Evolutionary conservation across 2,329 filamentous ascomycete genomes (phyloP).

Genomic region (Leptographium wingfieldii): DNA sequence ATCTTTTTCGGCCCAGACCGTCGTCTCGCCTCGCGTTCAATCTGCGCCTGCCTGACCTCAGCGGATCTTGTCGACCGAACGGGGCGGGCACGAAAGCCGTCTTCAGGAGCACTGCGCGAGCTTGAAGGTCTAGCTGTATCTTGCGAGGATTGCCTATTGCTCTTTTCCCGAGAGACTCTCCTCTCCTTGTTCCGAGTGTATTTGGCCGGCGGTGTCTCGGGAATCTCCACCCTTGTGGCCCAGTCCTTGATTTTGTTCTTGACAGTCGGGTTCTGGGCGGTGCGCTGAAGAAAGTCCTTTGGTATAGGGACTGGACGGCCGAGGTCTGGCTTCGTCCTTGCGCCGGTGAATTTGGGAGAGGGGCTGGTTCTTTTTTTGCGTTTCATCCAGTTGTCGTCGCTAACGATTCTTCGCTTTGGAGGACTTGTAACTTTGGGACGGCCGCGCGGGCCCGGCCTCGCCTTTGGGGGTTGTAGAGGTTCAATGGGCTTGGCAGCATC

Average conservation of each 20-base stretch:
- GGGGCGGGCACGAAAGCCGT: conserved; percentile 27
- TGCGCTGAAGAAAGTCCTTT: conserved; percentile 42
- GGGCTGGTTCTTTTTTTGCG: conserved; percentile 36
- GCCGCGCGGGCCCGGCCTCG: conserved; percentile 17
- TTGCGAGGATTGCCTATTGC: conserved; percentile 4
- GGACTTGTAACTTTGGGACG: conserved; percentile 38
- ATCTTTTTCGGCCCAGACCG: background rate
- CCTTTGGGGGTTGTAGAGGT: background rate
- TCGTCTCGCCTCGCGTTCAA: background rate
- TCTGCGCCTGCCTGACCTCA: background rate
- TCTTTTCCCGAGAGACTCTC: conserved; percentile 10
- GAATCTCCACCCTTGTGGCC: conserved; percentile 42
- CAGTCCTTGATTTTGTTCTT: conserved; percentile 50
- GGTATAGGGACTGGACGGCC: conserved; percentile 32
- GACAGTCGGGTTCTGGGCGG: conserved; percentile 40
- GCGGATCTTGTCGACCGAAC: conserved; percentile 8
- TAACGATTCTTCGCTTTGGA: conserved; percentile 85
- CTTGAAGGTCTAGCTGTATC: conserved; percentile 3
- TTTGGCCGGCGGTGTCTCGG: conserved; percentile 21
- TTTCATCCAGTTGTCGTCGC: conserved; percentile 81
- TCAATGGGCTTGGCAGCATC: background rate
- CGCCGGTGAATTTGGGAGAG: conserved; percentile 18
- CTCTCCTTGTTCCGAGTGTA: background rate
- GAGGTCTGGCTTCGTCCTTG: conserved; percentile 18
- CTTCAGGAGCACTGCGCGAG: conserved; percentile 15